Conservation (phyloP, 2,329 filamentous ascomycete genomes). For the Aspergillus piperis region DNA sequence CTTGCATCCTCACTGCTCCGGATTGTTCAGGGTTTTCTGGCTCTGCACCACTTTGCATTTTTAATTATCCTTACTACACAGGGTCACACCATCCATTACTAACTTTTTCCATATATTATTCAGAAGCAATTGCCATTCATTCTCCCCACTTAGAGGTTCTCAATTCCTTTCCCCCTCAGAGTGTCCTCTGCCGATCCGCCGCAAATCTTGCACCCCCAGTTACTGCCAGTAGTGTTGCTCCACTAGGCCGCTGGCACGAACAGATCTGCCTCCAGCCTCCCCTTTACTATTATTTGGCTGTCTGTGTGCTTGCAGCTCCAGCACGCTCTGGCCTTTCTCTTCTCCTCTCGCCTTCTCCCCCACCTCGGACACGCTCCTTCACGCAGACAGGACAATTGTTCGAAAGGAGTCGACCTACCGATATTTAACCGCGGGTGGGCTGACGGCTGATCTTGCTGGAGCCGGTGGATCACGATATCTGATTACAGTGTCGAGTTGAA, state of each 20-base stretch:
- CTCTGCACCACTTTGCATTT: neutral
- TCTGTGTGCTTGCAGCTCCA: conserved; percentile 11
- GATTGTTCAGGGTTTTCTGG: neutral
- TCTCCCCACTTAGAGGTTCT: neutral
- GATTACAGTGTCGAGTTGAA: neutral
- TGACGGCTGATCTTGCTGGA: neutral
- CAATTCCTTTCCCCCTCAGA: neutral
- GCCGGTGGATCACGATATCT: neutral
- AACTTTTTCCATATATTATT: neutral
- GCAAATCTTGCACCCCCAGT: conserved; percentile 11
- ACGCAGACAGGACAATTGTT: conserved; percentile 3
- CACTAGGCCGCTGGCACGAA: conserved; percentile 1
- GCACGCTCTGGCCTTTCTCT: conserved; percentile 4
- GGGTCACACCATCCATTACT: neutral
- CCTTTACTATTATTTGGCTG: conserved; percentile 6
- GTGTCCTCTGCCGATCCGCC: conserved; percentile 12
- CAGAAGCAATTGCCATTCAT: neutral
- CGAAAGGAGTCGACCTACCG: neutral
- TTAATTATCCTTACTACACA: neutral
- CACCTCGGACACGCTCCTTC: neutral
- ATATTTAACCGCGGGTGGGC: conserved; percentile 1
- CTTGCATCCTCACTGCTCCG: neutral
- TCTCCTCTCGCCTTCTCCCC: neutral
- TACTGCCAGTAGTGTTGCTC: conserved; percentile 5
- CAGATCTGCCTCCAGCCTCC: conserved; percentile 3